These are phyloP conservation scores for Paraconiothyrium sp. DNA, from an alignment of 2,329 filamentous ascomycete species.

Conservation along the genomic window DNA sequence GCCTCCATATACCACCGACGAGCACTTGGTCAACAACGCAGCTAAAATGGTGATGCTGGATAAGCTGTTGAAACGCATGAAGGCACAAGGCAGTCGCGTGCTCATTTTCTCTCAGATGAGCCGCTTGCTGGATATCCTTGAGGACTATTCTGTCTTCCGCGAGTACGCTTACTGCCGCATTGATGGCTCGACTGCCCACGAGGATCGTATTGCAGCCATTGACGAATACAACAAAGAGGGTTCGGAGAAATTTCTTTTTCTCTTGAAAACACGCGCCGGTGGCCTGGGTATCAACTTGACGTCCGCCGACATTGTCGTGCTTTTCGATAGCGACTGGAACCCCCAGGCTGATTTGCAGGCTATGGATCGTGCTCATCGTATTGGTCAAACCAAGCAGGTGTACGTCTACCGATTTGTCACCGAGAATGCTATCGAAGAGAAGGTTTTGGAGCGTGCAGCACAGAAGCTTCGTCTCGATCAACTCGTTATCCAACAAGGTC, in stretches of 20 bases:
- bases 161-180: conserved; percentile 97
- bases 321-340: conserved; percentile 99
- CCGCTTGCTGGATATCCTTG: conserved; percentile 92
- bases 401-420: conserved; percentile 97
- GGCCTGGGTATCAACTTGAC: conserved; percentile 97
- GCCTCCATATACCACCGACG: conserved; percentile 96
- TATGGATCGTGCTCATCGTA: conserved; percentile 98
- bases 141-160: conserved; percentile 97
- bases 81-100: conserved; percentile 89
- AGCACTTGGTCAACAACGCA: conserved; percentile 91
- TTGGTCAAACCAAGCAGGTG: conserved; percentile 98
- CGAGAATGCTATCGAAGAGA: conserved; percentile 97
- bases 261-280: conserved; percentile 94
- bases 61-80: conserved; percentile 84
- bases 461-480: conserved; percentile 97
- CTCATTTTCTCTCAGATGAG: conserved; percentile 99
- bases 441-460: conserved; percentile 93
- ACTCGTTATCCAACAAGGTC: conserved; percentile 96
- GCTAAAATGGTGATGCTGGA: conserved; percentile 98
- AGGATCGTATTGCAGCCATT: conserved; percentile 96
- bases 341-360: conserved; percentile 97
- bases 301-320: conserved; percentile 90
- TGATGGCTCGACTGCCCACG: conserved; percentile 94
- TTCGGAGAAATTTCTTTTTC: conserved; percentile 96
- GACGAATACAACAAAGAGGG: conserved; percentile 97